Evolutionary conservation across 805 yeast species (phyloP).

Genomic region (Yarrowia hollandica): DNA sequence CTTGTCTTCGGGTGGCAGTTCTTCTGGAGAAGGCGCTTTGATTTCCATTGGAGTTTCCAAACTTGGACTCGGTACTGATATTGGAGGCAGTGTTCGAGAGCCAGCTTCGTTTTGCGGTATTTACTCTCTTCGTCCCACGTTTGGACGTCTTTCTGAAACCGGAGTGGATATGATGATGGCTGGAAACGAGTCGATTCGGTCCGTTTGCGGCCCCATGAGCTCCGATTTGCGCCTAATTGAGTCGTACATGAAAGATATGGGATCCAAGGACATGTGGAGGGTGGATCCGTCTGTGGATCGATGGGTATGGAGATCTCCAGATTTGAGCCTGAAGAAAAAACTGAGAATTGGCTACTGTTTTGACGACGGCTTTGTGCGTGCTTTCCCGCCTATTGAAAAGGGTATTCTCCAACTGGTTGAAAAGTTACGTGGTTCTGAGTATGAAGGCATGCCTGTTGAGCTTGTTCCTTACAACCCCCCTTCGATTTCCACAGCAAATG

Average conservation of each 20-base stretch:
- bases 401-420: conserved; percentile 54
- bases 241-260: conserved; percentile 44
- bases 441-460: background rate
- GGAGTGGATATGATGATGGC: conserved; percentile 43
- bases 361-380: conserved; percentile 50
- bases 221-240: conserved; percentile 45
- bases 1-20: conserved; percentile 55
- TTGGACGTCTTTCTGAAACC: conserved; percentile 47
- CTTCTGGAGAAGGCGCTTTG: conserved; percentile 60
- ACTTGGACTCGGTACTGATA: conserved; percentile 57
- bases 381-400: conserved; percentile 57
- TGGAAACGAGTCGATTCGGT: conserved; percentile 45
- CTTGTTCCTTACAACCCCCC: background rate
- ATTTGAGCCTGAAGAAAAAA: conserved; percentile 37
- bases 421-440: conserved; percentile 49
- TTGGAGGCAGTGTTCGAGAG: conserved; percentile 55
- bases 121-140: conserved; percentile 52
- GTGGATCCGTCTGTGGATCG: conserved; percentile 51
- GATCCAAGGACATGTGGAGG: conserved; percentile 49
- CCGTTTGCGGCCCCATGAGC: conserved; percentile 54
- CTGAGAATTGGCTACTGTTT: conserved; percentile 49
- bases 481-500: conserved; percentile 48
- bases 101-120: conserved; percentile 50
- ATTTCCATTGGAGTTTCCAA: conserved; percentile 48
- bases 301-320: conserved; percentile 48